Percentiles rank a stretch among this genome's conserved stretches.
These are phyloP conservation scores for Azolla pinnata DNA, from an alignment of 75 land plant genomes.

Conservation along the genomic window DNA sequence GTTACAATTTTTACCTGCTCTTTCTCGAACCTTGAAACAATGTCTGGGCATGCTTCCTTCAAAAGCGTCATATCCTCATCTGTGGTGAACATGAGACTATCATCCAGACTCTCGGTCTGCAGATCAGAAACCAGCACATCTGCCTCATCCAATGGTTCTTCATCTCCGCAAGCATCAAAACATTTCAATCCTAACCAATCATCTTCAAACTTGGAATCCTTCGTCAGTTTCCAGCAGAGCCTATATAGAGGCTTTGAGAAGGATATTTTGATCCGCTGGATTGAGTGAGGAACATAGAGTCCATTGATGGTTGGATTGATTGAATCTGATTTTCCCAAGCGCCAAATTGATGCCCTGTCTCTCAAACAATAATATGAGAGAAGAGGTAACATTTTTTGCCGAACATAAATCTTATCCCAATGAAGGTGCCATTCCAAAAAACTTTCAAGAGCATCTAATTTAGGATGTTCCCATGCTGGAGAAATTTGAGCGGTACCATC, in stretches of 20 bases:
- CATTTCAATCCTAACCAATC: constrained; percentile 21
- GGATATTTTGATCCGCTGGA: constrained; percentile 51
- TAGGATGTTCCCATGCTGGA: constrained; percentile 49
- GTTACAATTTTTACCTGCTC: constrained; percentile 37
- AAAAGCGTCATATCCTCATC: constrained; percentile 73
- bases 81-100: constrained; percentile 37
- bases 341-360: constrained; percentile 30
- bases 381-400: constrained; percentile 59
- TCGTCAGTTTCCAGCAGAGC: constrained; percentile 56
- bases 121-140: constrained; percentile 9
- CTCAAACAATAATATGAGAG: constrained; percentile 52
- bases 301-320: constrained; percentile 23
- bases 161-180: too few relatives aligned
- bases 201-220: neutral
- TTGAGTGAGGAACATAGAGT: constrained; percentile 53
- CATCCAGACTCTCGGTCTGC: constrained; percentile 22
- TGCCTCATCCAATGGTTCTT: too few relatives aligned
- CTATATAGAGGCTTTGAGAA: constrained; percentile 45
- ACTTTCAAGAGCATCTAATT: constrained; percentile 45
- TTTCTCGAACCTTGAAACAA: constrained; percentile 32
- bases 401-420: constrained; percentile 53
- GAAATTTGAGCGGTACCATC: constrained; percentile 13
- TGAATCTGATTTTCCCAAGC: neutral
- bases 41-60: constrained; percentile 52
- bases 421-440: constrained; percentile 43